These are phyloP conservation scores for Ogataea populi-albae DNA, from an alignment of 805 yeast species.

Conservation along the genomic window DNA sequence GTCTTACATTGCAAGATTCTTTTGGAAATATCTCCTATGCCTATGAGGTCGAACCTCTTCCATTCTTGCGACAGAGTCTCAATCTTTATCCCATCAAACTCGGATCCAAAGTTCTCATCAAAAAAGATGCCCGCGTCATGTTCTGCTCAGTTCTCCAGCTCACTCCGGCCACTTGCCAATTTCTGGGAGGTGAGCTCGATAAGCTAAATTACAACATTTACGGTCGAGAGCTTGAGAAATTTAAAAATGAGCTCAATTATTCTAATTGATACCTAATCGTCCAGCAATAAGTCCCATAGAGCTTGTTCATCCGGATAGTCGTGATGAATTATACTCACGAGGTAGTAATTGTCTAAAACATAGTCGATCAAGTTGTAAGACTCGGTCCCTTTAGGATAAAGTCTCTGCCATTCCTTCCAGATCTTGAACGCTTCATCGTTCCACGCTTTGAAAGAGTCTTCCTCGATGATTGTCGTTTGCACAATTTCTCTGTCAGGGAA, in stretches of 20 bases:
- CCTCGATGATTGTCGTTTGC: conserved; percentile 90
- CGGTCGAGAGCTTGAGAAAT: conserved; percentile 37
- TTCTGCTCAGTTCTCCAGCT: conserved; percentile 45
- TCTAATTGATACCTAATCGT: conserved; percentile 14
- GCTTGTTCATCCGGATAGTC: conserved; percentile 71
- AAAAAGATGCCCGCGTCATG: conserved; percentile 43
- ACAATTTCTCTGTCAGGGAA: conserved; percentile 87
- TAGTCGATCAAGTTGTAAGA: conserved; percentile 61
- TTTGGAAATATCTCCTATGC: conserved; percentile 53
- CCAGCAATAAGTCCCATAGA: conserved; percentile 66
- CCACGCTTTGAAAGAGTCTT: conserved; percentile 94
- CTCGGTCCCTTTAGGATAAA: conserved; percentile 58
- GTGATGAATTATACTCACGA: conserved; percentile 87
- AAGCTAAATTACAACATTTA: conserved; percentile 25
- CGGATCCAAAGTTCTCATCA: conserved; percentile 58
- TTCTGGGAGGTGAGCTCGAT: conserved; percentile 30
- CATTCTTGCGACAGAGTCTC: conserved; percentile 38
- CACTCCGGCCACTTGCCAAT: conserved; percentile 20
- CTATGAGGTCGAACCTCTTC: conserved; percentile 51
- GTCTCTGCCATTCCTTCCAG: conserved; percentile 88
- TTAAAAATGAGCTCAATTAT: conserved; percentile 32
- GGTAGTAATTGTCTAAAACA: conserved; percentile 59
- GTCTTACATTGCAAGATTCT: conserved; percentile 56
- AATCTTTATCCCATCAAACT: conserved; percentile 39
- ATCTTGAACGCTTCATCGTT: conserved; percentile 90